A percentile compares a stretch with the other conserved stretches of the same genome.
phyloP scores from a whole-genome alignment of 305 asterid species.

The Ilex paraguariensis region DNA sequence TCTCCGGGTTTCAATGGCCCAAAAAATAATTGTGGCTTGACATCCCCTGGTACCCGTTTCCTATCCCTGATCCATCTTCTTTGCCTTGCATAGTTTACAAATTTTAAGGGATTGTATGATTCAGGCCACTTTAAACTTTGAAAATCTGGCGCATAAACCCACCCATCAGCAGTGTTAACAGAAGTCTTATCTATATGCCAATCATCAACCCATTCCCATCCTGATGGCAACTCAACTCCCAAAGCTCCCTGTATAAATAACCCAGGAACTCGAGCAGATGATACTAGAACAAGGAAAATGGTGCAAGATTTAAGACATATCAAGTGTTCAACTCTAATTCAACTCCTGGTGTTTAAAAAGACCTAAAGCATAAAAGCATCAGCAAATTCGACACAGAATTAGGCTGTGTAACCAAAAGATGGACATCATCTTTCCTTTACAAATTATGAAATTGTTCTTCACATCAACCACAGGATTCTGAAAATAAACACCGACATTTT shows the following conservation, averaged over 20 bases:
- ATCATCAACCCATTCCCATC: conserved; percentile 85
- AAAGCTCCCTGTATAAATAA: conserved; percentile 47
- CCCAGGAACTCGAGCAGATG: not conserved
- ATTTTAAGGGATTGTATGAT: conserved; percentile 47
- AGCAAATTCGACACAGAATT: too few species aligned
- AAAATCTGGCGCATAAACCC: conserved; percentile 84
- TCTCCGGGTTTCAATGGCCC: conserved; percentile 84
- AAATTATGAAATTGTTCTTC: too few species aligned
- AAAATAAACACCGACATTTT: too few species aligned
- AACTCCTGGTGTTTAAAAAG: too few species aligned
- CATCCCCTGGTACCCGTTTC: conserved; percentile 36
- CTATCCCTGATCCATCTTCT: conserved; percentile 86
- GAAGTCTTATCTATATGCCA: conserved; percentile 75
- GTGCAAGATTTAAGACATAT: too few species aligned
- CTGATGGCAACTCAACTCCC: conserved; percentile 60
- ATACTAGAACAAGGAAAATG: too few species aligned
- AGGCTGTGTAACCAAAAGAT: too few species aligned
- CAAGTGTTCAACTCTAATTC: too few species aligned
- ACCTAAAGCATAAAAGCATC: too few species aligned
- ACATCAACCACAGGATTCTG: too few species aligned
- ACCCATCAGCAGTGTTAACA: conserved; percentile 72
- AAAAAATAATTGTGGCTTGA: conserved; percentile 41
- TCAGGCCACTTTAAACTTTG: conserved; percentile 82
- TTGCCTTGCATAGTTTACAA: conserved; percentile 70
- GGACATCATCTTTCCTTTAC: too few species aligned